Evolutionary conservation across 106 monocot genomes (phyloP).

Genomic region (Hemerocallis citrina): DNA sequence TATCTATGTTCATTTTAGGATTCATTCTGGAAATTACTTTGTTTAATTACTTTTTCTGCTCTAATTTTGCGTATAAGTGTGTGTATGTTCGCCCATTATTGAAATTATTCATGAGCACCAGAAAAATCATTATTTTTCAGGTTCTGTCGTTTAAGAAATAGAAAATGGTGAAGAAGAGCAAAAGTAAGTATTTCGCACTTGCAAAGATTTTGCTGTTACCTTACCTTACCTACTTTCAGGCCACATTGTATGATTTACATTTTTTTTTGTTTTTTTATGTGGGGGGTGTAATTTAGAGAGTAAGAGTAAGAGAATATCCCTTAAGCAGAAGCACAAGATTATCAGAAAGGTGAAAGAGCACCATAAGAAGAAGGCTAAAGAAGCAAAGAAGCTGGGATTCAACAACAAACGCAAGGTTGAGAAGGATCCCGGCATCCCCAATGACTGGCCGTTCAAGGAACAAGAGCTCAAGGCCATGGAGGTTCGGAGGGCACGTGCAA

Average conservation of each 20-base stretch:
- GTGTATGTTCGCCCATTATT: no score
- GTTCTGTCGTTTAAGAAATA: no score
- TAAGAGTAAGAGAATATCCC: conserved; percentile 85
- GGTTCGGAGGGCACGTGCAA: conserved; percentile 47
- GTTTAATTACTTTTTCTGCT: no score
- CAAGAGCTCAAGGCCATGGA: conserved; percentile 88
- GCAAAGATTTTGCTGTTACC: background rate
- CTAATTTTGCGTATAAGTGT: no score
- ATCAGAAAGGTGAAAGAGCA: conserved; percentile 78
- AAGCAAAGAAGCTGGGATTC: conserved; percentile 65
- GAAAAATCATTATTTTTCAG: no score
- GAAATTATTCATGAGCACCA: no score
- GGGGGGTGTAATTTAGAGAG: conserved; percentile 43
- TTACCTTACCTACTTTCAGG: background rate
- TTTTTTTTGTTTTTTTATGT: background rate
- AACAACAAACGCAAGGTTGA: conserved; percentile 66
- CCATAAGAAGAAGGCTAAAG: conserved; percentile 85
- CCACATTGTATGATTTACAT: background rate
- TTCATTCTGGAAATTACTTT: no score
- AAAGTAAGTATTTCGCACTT: conserved; percentile 32
- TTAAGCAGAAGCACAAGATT: conserved; percentile 82
- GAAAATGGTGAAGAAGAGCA: conserved; percentile 83
- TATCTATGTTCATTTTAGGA: no score
- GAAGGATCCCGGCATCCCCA: conserved; percentile 97
- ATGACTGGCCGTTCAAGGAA: conserved; percentile 99